Evolutionary conservation across 1,139 yeast species (phyloP), one percentile per base, ranked within the genome.

Genomic region (Candida labiduridarum): DNA sequence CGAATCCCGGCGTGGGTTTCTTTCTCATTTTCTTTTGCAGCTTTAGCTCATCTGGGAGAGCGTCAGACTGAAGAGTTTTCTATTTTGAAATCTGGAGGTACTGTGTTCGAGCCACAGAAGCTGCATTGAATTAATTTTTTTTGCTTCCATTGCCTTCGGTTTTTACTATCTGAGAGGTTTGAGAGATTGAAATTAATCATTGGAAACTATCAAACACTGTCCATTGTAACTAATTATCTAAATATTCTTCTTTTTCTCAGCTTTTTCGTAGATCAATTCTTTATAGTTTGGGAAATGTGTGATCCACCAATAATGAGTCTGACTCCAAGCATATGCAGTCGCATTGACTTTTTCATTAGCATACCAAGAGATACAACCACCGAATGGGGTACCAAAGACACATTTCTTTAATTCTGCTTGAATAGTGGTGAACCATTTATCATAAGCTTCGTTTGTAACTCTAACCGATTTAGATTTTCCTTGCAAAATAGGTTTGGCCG

Each of bases 91-190:
- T 74, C 79, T 74, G 79, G 71, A 75, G 79, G 80, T 75, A 79
- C 76, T 75, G 80, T 74, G 80, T 75, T 75, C 80, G 79, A 75
- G 75, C 80, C 80, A 74, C 80, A 72, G 76, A 72, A 71, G 67
- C 71, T 74, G 77, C 78, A 72, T 60, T 51, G n/a, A 11, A 25
- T 9, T 19, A 7, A 25, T 36, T 36, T 19, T 19, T 19, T 19
- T 19, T 19, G 22, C 22, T 19, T 19, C 4, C 4, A 19, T 19
- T n/a, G n/a, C n/a, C n/a, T n/a, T n/a, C n/a, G n/a, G n/a, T n/a
- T n/a, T 19, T 19, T 19, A 19, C 22, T n/a, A n/a, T 19, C 22
- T 19, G 22, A 19, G 22, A 19, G 22, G 22, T 4, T 19, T 3
- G 22, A 19, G 22, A 19, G 22, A 4, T 19, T 19, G 22, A 3